Percentiles rank a stretch among this genome's conserved stretches.
phyloP scores from a whole-genome alignment of 140 eudicot genomes.

The Bidens hawaiensis region DNA sequence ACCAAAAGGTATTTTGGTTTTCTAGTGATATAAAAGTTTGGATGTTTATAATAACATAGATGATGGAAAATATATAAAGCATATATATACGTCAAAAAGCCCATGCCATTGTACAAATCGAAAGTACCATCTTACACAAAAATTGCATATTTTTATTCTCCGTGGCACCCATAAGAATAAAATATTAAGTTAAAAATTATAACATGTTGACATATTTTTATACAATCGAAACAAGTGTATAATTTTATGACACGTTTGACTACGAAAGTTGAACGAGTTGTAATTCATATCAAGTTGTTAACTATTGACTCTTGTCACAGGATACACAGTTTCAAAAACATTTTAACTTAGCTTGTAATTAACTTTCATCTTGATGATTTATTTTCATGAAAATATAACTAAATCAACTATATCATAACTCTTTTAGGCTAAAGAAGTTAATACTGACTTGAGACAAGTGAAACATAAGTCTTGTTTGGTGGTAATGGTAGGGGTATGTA shows the following conservation, averaged over 20 bases:
- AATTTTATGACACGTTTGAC: not conserved
- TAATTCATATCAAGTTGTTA: too few species aligned
- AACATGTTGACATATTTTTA: not conserved
- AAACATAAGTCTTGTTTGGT: slow-evolving; percentile 8
- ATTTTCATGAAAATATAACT: too few species aligned
- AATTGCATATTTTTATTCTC: slow-evolving; percentile 9
- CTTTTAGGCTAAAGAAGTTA: slow-evolving; percentile 3
- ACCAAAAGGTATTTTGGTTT: too few species aligned
- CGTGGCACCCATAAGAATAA: not conserved
- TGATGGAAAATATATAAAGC: not conserved
- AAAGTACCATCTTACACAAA: slow-evolving; percentile 17
- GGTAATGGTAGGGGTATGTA: slow-evolving; percentile 9
- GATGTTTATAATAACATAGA: not conserved
- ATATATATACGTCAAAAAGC: not conserved
- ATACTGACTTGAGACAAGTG: not conserved
- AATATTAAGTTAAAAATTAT: not conserved
- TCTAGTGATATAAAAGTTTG: not conserved
- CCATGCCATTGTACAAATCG: slow-evolving; percentile 16
- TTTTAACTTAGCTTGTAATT: too few species aligned
- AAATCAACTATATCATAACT: too few species aligned
- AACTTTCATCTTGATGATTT: too few species aligned
- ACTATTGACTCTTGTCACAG: too few species aligned
- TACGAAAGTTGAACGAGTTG: too few species aligned
- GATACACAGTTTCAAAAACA: too few species aligned
- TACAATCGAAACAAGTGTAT: not conserved